These are phyloP conservation scores for Anastatica hierochuntica DNA, from an alignment of 345 rosid genomes.

Conservation along the genomic window DNA sequence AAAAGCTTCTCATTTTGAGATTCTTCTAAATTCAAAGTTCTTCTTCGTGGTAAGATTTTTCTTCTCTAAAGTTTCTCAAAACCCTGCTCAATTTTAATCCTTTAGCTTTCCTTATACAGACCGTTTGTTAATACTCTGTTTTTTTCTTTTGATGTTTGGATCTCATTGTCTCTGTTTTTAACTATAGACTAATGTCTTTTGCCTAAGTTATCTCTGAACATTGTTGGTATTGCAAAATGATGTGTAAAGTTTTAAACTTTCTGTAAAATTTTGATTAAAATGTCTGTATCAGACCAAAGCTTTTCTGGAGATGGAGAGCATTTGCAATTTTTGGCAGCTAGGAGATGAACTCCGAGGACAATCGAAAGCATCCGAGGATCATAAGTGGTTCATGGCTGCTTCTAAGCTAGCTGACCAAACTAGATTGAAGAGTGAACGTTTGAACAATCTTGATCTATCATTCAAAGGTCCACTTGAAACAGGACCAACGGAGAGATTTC, in stretches of 20 bases:
- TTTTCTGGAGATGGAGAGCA: slow-evolving; percentile 19
- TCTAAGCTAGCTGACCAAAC: slow-evolving; percentile 88
- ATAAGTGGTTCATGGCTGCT: slow-evolving; percentile 77
- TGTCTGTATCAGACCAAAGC: slow-evolving; percentile 2
- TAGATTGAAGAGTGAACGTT: slow-evolving; percentile 60
- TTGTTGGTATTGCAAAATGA: neutral
- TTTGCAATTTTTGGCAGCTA: slow-evolving; percentile 84
- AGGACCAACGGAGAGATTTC: slow-evolving; percentile 50
- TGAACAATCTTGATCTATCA: slow-evolving; percentile 89
- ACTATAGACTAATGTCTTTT: neutral
- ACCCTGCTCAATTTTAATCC: neutral
- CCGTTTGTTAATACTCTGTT: slow-evolving; percentile 6
- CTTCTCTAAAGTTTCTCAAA: neutral
- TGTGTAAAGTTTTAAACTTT: slow-evolving; percentile 4
- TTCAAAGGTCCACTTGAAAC: slow-evolving; percentile 51
- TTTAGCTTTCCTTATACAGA: neutral
- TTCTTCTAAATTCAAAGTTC: slow-evolving; percentile 4
- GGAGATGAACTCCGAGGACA: slow-evolving; percentile 97
- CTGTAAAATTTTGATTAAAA: neutral
- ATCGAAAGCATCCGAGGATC: slow-evolving; percentile 73
- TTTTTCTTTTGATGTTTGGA: neutral
- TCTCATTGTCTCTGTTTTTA: neutral
- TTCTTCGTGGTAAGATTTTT: neutral
- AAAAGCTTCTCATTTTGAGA: neutral
- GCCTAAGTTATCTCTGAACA: neutral